Conservation (phyloP, 179 eudicot genomes). For the Pouteria campechiana region DNA sequence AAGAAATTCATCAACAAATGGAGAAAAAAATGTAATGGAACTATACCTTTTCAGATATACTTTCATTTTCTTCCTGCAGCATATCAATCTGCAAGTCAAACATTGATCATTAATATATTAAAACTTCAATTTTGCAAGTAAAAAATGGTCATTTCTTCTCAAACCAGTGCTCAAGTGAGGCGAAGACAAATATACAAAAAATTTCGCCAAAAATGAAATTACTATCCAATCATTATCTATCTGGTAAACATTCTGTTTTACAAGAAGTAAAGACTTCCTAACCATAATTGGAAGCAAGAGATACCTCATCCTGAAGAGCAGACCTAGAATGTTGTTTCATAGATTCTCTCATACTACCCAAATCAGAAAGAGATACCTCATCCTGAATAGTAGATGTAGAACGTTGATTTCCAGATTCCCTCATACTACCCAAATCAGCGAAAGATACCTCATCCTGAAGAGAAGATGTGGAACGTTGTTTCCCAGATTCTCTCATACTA, state of each 20-base stretch:
- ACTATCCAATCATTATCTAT: too few species aligned
- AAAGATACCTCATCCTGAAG: conserved; percentile 78
- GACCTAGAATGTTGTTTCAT: not conserved
- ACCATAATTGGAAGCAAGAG: too few species aligned
- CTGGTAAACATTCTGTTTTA: too few species aligned
- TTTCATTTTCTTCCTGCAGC: conserved; percentile 94
- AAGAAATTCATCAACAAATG: not conserved
- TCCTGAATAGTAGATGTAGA: too few species aligned
- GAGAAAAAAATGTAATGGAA: not conserved
- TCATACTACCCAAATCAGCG: not conserved
- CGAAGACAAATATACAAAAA: not conserved
- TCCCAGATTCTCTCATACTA: conserved; percentile 59
- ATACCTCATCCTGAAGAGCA: too few species aligned
- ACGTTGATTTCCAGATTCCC: not conserved
- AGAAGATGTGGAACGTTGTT: conserved; percentile 40
- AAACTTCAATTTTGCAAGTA: not conserved
- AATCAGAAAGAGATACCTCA: too few species aligned
- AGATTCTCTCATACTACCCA: not conserved
- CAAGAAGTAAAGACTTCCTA: too few species aligned
- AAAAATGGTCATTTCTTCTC: not conserved
- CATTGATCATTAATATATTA: not conserved
- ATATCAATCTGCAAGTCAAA: conserved; percentile 75
- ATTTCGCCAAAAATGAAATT: not conserved
- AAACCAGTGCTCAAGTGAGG: not conserved
- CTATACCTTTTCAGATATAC: conserved; percentile 68